A percentile compares a stretch with the other conserved stretches of the same genome.
These are phyloP conservation scores for Pseudevernia furfuracea DNA, from an alignment of 495 filamentous ascomycete genomes.

Conservation along the genomic window DNA sequence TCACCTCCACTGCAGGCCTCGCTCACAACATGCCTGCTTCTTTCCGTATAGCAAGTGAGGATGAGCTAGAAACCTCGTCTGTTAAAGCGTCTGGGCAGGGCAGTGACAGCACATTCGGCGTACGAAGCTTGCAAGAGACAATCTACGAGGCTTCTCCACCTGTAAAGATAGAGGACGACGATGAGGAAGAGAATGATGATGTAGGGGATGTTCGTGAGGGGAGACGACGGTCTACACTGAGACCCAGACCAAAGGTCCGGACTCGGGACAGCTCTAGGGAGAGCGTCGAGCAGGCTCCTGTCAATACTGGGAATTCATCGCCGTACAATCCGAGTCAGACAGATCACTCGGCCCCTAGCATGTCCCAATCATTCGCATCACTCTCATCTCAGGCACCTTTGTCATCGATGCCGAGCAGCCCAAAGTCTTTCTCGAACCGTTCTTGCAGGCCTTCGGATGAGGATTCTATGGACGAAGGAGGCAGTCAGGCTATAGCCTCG, in stretches of 20 bases:
- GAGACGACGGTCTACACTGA: slow-evolving; percentile 35
- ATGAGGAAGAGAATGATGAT: slow-evolving; percentile 28
- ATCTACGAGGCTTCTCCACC: slow-evolving; percentile 33
- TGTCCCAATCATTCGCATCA: slow-evolving; percentile 42
- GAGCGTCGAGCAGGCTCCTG: slow-evolving; percentile 2
- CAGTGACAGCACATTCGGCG: slow-evolving; percentile 50
- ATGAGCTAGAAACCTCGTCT: slow-evolving; percentile 25
- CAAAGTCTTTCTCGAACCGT: slow-evolving; percentile 44
- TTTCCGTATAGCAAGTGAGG: slow-evolving; percentile 38
- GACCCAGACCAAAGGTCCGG: slow-evolving; percentile 23
- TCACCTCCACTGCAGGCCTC: slow-evolving; percentile 8
- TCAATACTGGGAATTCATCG: slow-evolving; percentile 13
- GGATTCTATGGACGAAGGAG: slow-evolving; percentile 45
- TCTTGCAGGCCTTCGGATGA: slow-evolving; percentile 45
- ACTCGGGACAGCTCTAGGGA: slow-evolving; percentile 27
- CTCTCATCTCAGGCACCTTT: slow-evolving; percentile 39
- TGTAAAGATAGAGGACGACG: slow-evolving; percentile 32
- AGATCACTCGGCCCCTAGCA: slow-evolving; percentile 26
- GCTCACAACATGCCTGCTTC: slow-evolving; percentile 33
- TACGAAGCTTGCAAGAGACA: slow-evolving; percentile 56
- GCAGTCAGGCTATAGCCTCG: slow-evolving; percentile 42
- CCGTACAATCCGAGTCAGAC: slow-evolving; percentile 22
- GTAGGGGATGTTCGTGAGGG: slow-evolving; percentile 20
- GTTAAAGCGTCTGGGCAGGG: slow-evolving; percentile 12
- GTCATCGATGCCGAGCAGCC: slow-evolving; percentile 46